Evolutionary conservation across 2,329 filamentous ascomycete species (phyloP).

Genomic region (Calonectria naviculata): DNA sequence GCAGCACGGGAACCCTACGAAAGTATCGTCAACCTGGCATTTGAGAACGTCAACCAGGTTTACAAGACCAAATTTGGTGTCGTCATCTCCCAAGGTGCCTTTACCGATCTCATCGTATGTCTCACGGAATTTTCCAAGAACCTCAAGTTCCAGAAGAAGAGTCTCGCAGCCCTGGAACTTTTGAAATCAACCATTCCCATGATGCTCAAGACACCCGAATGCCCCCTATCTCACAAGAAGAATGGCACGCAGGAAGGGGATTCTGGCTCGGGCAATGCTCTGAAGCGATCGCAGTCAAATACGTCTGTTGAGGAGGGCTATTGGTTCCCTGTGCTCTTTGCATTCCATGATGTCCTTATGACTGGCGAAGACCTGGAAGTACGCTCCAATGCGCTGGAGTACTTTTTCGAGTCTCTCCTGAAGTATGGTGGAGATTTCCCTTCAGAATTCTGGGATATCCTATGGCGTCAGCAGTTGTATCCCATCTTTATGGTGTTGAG

Average conservation of each 20-base stretch:
- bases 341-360: constrained; percentile 99
- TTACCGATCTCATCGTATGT: constrained; percentile 95
- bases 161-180: constrained; percentile 92
- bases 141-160: constrained; percentile 98
- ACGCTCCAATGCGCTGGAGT: constrained; percentile 88
- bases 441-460: constrained; percentile 95
- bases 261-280: constrained; percentile 54
- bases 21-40: constrained; percentile 94
- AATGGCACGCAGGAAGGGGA: constrained; percentile 57
- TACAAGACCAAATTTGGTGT: constrained; percentile 97
- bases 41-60: constrained; percentile 95
- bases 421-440: constrained; percentile 93
- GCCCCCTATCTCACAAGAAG: constrained; percentile 79
- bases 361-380: constrained; percentile 98
- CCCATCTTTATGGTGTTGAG: constrained; percentile 99
- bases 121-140: constrained; percentile 99
- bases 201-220: constrained; percentile 96
- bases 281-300: constrained; percentile 70
- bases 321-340: constrained; percentile 98
- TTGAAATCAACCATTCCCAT: constrained; percentile 93
- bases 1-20: constrained; percentile 94
- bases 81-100: constrained; percentile 95
- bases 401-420: constrained; percentile 94
- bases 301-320: constrained; percentile 97
- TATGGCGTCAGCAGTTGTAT: constrained; percentile 96